A percentile compares a stretch with the other conserved stretches of the same genome.
phyloP scores from a whole-genome alignment of 306 rosid genomes.

The Quercus robur region DNA sequence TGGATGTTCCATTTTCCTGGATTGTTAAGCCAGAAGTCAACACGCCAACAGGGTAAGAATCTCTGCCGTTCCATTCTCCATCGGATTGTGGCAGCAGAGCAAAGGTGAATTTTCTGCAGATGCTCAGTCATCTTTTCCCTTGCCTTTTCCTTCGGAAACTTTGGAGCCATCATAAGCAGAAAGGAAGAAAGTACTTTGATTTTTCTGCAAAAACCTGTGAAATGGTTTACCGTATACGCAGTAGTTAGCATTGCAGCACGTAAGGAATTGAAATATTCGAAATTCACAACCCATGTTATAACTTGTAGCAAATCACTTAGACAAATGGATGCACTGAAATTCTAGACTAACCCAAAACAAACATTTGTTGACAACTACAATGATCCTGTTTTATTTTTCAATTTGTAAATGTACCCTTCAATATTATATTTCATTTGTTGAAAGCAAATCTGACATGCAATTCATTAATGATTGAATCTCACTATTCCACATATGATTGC shows the following conservation, averaged over 20 bases:
- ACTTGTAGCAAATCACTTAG: constrained; percentile 1
- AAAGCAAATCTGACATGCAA: not conserved
- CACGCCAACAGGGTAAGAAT: constrained; percentile 16
- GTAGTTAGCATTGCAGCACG: not conserved
- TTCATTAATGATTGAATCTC: not conserved
- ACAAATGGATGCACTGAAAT: not conserved
- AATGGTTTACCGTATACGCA: not conserved
- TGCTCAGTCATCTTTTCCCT: constrained; percentile 64
- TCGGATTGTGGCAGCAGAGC: constrained; percentile 1
- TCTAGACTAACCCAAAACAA: not conserved
- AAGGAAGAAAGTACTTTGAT: constrained; percentile 67
- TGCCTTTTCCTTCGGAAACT: constrained; percentile 64
- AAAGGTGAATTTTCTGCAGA: not conserved
- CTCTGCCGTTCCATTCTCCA: constrained; percentile 19
- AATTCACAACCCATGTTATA: not conserved
- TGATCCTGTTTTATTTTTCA: not conserved
- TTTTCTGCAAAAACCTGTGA: constrained; percentile 85
- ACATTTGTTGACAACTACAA: not conserved
- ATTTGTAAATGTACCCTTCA: not conserved
- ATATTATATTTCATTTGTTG: not conserved
- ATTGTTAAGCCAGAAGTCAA: constrained; percentile 21
- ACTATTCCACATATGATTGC: not conserved
- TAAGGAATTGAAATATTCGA: not conserved
- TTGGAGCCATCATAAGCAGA: constrained; percentile 62
- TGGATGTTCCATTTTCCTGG: constrained; percentile 10